A percentile compares a stretch with the other conserved stretches of the same genome.
phyloP scores from a whole-genome alignment of 148 eudicot species.

The Chenopodium suecicum region DNA sequence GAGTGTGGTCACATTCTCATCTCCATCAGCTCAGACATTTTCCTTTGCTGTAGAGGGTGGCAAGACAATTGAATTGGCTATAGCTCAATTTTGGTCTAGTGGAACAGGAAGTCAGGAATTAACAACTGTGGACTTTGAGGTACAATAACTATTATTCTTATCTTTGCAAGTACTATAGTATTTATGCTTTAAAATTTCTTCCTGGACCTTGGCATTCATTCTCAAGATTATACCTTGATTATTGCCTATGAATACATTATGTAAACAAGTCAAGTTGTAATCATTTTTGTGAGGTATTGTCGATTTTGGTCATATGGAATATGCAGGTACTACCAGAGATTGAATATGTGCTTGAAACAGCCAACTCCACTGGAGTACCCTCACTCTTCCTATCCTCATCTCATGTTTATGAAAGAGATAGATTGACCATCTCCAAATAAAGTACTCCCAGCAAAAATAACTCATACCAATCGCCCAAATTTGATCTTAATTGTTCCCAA shows the following conservation, averaged over 20 bases:
- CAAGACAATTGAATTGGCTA: slow-evolving; percentile 78
- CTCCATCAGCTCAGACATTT: slow-evolving; percentile 84
- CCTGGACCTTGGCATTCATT: not conserved
- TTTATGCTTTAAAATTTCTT: not conserved
- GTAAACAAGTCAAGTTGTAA: not conserved
- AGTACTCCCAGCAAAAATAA: not conserved
- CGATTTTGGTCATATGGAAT: too few relatives aligned
- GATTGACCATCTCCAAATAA: not conserved
- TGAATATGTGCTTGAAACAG: too few relatives aligned
- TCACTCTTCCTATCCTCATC: not conserved
- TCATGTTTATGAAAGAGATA: not conserved
- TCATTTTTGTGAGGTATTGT: not conserved
- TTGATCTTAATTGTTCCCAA: not conserved
- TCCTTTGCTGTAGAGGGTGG: slow-evolving; percentile 91
- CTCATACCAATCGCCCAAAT: not conserved
- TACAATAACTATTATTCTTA: slow-evolving; percentile 20
- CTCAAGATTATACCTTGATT: not conserved
- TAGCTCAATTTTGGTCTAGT: slow-evolving; percentile 99
- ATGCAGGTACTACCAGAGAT: too few relatives aligned
- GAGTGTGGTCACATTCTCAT: slow-evolving; percentile 66
- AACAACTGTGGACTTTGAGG: slow-evolving; percentile 87
- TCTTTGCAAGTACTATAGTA: not conserved
- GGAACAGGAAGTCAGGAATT: slow-evolving; percentile 89
- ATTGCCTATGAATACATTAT: not conserved
- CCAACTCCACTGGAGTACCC: not conserved